phyloP scores from a whole-genome alignment of 2,329 filamentous ascomycete genomes.

The Byssoonygena ceratinophila region DNA sequence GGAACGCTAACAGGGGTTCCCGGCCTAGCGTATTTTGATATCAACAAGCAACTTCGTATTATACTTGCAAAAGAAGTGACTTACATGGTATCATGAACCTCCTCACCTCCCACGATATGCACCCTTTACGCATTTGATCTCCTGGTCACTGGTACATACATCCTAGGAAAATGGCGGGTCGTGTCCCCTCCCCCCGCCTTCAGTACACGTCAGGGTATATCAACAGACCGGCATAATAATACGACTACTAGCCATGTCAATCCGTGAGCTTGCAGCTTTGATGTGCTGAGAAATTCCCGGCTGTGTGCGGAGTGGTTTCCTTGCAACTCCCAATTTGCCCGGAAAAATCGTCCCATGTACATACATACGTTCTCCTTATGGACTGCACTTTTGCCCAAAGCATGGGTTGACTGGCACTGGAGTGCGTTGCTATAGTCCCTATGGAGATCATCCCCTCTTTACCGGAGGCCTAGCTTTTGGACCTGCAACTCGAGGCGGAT shows the following conservation, averaged over 20 bases:
- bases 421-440: too few species aligned
- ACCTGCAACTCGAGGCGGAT: neutral
- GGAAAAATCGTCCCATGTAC: too few species aligned
- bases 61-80: neutral
- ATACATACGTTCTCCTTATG: too few species aligned
- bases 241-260: neutral
- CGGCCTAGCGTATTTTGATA: neutral
- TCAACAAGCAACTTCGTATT: neutral
- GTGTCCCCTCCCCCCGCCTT: neutral
- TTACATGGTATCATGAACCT: too few species aligned
- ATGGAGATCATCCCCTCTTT: neutral
- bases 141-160: neutral
- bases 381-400: too few species aligned
- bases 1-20: neutral
- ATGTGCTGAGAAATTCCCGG: too few species aligned
- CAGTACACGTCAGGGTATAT: neutral
- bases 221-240: neutral
- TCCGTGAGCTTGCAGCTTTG: neutral
- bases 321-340: neutral
- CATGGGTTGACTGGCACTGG: too few species aligned
- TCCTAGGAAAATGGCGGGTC: neutral
- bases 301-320: neutral
- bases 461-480: neutral
- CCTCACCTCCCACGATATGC: too few species aligned
- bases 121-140: neutral